Evolutionary conservation across 2,329 filamentous ascomycete species (phyloP), one percentile per base, ranked within the genome.

Genomic region (Colletotrichum lini): DNA sequence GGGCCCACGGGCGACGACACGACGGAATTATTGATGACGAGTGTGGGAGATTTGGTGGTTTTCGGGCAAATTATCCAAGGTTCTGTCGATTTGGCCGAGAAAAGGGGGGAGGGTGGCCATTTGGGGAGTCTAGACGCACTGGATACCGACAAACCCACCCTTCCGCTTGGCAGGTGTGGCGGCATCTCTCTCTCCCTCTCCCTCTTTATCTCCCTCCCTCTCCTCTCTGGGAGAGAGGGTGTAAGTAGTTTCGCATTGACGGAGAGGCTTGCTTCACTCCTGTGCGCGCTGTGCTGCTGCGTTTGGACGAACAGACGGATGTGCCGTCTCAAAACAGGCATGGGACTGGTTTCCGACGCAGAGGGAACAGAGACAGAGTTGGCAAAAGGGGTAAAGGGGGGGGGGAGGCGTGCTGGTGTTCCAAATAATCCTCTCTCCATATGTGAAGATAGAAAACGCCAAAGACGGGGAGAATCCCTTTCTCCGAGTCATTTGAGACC

Each of bases 261-360:
- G 53, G 15, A 67, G 56, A 50, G 54, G 64, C 56, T 52, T 70
- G 38, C 30, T n/a, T 21, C 18, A n/a, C 21, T 56, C 64, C 64
- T 62, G 42, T n/a, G 15, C 21, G 49, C 68, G 45, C 53, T 42
- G 23, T 62, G 45, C 47, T 58, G 64, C 57, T 26, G 64, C 57
- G 61, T 71, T 71, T 71, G 68, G 68, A 71, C 62, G 68, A 71
- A 71, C 68, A 52, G 26, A 6, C 26, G 26, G 40, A 67, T 63
- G 52, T 71, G 57, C 68, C 64, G 52, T 71, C 64, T 71, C 57
- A 53, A 61, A 45, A 38, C 52, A 30, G 38, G 44, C 50, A 62
- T 52, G 26, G 57, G 57, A 50, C 60, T 56, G 38, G 57, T 50
- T 57, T 61, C 12, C 35, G 9, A 44, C 52, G 52, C 49, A 30